Evolutionary conservation across 345 rosid species (phyloP).

Genomic region (Linum lewisii): DNA sequence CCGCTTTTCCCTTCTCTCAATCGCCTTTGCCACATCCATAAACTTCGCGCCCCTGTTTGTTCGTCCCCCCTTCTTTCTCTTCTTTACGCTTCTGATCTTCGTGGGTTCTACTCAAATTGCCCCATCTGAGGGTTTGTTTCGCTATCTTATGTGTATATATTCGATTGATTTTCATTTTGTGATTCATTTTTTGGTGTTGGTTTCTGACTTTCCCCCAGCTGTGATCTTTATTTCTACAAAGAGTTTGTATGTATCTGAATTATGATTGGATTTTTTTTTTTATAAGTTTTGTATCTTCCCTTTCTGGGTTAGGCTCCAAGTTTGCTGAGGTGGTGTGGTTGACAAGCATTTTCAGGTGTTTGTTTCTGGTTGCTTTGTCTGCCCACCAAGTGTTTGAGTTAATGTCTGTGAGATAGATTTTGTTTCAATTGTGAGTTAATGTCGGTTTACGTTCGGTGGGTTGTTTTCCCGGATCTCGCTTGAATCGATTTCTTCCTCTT

Average conservation of each 20-base stretch:
- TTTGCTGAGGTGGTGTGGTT: neutral
- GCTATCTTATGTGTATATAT: neutral
- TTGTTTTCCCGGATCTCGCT: conserved; percentile 7
- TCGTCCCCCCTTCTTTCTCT: neutral
- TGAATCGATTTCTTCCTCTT: neutral
- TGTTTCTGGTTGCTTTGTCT: neutral
- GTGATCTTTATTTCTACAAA: neutral
- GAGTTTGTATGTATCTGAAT: neutral
- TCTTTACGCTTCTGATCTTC: neutral
- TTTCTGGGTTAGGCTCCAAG: neutral
- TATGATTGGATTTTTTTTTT: neutral
- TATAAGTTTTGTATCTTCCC: neutral
- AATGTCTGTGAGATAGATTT: neutral
- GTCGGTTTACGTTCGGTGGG: neutral
- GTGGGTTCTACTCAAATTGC: neutral
- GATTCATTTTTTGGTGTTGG: neutral
- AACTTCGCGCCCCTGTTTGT: neutral
- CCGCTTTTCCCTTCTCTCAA: neutral
- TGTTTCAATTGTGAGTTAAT: too few species aligned
- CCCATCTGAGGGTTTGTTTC: neutral
- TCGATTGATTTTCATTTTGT: neutral
- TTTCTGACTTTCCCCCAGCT: neutral
- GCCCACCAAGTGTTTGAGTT: neutral
- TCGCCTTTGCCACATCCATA: neutral
- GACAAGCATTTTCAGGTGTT: neutral